Evolutionary conservation across 148 eudicot species (phyloP), one percentile per base, ranked within the genome.

Genomic region (Nyssa sinensis): DNA sequence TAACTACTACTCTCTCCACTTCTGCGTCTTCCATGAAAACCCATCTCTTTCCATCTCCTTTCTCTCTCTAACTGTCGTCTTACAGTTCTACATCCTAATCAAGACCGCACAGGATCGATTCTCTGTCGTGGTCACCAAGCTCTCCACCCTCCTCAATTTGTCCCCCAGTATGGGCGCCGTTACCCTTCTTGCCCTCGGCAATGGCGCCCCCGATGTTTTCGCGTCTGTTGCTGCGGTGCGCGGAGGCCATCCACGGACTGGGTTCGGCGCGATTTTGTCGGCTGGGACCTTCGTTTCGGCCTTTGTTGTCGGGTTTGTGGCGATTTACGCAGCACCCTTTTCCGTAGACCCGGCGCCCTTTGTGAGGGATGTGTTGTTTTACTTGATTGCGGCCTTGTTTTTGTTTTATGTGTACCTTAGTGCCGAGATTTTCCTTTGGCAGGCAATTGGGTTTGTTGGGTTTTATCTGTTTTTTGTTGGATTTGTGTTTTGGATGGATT

Each of bases 401-500:
- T 67, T 95, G 78, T 95, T 95, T 25, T 92, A 79, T 75, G 99
- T 93, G 21, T 95, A 95, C 75, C 74, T 95, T 59, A 90, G 94
- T 74, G 99, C 93, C 70, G 99, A 95, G 88, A 78, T 95, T 75
- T 90, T 72, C 62, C 67, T 95, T 59, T 95, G 97, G 97, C 99
- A 95, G 81, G 97, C 94, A 13, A 64, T 92, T 79, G 98, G 97
- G 73, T 95, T 95, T 89, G 93, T 92, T 76, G 90, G 83, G 71
- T 95, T 90, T 78, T 95, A 90, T 70, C 25, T 95, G 70, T 89
- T 90, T 35, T 95, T 95, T 78, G 96, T 95, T 73, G 98, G 91
- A 73, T 58, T 95, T 85, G 99, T 95, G 81, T 90, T 95, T 84
- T 95, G 91, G 89, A 93, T 95, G 97, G 99, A 95, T 89, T 86